Evolutionary conservation across 2,329 filamentous ascomycete genomes (phyloP).

Genomic region (Aspergillus ibericus): DNA sequence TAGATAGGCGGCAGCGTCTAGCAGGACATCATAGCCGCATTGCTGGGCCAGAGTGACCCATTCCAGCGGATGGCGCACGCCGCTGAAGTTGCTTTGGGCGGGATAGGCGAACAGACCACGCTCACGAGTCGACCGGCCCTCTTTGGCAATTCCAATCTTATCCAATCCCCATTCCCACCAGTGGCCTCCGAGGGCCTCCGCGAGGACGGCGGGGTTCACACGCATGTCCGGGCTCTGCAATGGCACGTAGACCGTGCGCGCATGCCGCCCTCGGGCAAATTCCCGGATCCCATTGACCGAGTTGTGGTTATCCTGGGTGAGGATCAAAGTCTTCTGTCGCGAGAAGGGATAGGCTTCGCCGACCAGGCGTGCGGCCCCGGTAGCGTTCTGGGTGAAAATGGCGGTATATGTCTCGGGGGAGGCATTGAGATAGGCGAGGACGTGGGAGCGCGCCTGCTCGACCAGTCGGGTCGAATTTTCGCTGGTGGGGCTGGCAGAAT

Average conservation of each 20-base stretch:
- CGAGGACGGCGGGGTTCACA: constrained; percentile 1
- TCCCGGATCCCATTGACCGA: constrained; percentile 13
- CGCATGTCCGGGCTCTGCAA: constrained; percentile 5
- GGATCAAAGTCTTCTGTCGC: not conserved
- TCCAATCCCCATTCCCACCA: not conserved
- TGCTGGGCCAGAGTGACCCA: constrained; percentile 8
- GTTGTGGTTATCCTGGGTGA: constrained; percentile 14
- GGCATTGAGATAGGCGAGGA: constrained; percentile 6
- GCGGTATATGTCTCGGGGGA: constrained; percentile 9
- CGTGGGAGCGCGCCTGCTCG: constrained; percentile 7
- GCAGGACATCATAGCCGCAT: constrained; percentile 10
- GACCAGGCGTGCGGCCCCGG: constrained; percentile 10
- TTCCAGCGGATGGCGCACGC: constrained; percentile 9
- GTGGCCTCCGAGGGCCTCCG: not conserved
- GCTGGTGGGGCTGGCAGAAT: constrained; percentile 11
- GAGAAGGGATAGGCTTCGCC: constrained; percentile 10
- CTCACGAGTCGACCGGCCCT: not conserved
- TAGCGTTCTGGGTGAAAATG: constrained; percentile 13
- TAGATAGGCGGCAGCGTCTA: constrained; percentile 10
- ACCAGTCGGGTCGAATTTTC: constrained; percentile 8
- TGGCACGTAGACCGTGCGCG: constrained; percentile 11
- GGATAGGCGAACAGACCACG: constrained; percentile 13
- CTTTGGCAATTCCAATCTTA: not conserved
- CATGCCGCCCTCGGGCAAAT: constrained; percentile 1
- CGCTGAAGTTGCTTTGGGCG: constrained; percentile 14